Percentiles rank a stretch among this genome's conserved stretches.
These are phyloP conservation scores for Vicia faba DNA, from an alignment of 306 rosid species.

Conservation along the genomic window DNA sequence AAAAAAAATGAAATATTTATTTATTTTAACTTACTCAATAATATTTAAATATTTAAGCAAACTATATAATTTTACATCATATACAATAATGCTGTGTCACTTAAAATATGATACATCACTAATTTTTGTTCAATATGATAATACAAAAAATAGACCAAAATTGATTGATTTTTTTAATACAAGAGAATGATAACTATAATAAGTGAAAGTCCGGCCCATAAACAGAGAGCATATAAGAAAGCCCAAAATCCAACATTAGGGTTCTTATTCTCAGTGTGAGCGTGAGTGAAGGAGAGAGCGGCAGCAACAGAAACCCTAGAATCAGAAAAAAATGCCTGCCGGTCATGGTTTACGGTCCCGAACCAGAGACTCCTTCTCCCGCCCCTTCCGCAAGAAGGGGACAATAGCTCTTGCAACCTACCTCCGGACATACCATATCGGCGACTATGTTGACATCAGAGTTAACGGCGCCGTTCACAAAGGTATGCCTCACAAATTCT, in stretches of 20 bases:
- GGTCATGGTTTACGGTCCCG: slow-evolving; percentile 87
- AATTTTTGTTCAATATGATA: too few relatives aligned
- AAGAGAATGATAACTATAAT: too few relatives aligned
- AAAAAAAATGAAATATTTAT: too few relatives aligned
- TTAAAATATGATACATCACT: too few relatives aligned
- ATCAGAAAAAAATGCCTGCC: slow-evolving; percentile 68
- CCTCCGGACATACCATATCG: slow-evolving; percentile 67
- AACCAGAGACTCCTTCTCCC: slow-evolving; percentile 78
- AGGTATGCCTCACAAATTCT: slow-evolving; percentile 17
- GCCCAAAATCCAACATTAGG: not conserved
- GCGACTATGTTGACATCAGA: slow-evolving; percentile 80
- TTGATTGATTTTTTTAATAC: too few relatives aligned
- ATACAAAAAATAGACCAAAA: too few relatives aligned
- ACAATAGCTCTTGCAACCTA: slow-evolving; percentile 81
- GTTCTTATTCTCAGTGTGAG: not conserved
- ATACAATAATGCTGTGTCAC: too few relatives aligned
- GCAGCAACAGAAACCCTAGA: slow-evolving; percentile 35
- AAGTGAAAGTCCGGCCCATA: too few relatives aligned
- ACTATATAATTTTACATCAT: too few relatives aligned
- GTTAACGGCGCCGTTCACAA: slow-evolving; percentile 70
- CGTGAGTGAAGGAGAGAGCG: not conserved
- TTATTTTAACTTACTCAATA: too few relatives aligned
- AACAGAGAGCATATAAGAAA: not conserved
- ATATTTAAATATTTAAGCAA: too few relatives aligned
- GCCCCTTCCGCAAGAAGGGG: slow-evolving; percentile 98